These are phyloP conservation scores for Perkinsus marinus DNA, from an alignment of 169 alveolate genomes.

Conservation along the genomic window DNA sequence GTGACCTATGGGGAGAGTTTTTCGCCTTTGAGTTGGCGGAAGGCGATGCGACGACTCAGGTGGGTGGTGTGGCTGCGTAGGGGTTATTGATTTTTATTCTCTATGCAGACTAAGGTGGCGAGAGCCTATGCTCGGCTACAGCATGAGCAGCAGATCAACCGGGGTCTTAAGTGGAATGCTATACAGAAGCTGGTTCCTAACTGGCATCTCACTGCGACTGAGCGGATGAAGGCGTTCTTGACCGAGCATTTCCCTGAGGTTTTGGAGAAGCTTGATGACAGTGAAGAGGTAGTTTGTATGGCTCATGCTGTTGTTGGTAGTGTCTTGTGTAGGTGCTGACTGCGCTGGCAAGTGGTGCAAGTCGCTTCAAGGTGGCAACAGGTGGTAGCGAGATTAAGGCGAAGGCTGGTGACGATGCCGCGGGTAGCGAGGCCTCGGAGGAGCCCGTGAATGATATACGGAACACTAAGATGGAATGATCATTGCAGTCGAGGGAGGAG, in stretches of 20 bases:
- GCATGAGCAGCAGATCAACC: background rate
- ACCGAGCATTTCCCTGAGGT: background rate
- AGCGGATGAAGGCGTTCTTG: background rate
- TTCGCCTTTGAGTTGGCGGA: conserved; percentile 63
- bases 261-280: background rate
- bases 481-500: too few species aligned
- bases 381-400: background rate
- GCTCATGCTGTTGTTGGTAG: background rate
- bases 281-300: background rate
- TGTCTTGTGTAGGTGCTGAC: background rate
- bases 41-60: conserved; percentile 44
- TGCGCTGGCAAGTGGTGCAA: background rate
- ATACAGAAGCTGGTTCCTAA: conserved; percentile 44
- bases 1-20: conserved; percentile 78
- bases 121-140: background rate
- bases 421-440: background rate
- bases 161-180: conserved; percentile 31
- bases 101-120: background rate
- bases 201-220: conserved; percentile 33
- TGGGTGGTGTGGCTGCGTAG: conserved; percentile 41
- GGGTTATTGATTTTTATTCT: background rate
- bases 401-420: background rate
- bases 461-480: background rate
- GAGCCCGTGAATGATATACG: background rate
- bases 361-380: background rate